Base-by-base conservation (phyloP, 2,329 filamentous ascomycete genomes). In the Magnaporthiopsis incrustans region DNA sequence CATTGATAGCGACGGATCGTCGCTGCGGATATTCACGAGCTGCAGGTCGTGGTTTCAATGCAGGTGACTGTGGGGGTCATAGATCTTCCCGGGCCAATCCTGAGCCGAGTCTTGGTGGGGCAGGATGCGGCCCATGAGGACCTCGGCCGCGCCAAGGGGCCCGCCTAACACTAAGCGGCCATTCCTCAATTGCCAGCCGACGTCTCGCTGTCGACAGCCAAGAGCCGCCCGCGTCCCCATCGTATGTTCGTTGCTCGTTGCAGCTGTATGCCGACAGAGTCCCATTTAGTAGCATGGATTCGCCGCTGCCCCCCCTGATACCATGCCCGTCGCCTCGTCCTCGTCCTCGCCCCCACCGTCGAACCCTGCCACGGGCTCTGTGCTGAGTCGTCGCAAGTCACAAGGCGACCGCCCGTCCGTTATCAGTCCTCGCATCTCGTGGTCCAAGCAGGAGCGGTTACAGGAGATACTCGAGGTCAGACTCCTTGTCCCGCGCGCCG, bases 391-490 rank as follows among this genome's bases (percentile, higher is more conserved):
- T 25, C n/a, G 22, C 44, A 53, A n/a, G 44, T 53, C 44, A 8
- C 44, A 53, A 22, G 44, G 22, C 44, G 44, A 53, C 44, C 44
- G 44, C n/a, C 44, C 44, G n/a, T 53, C 44, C 18, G n/a, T 7
- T 18, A 4, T 25, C 44, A 53, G 44, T 11, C 44, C 18, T 53
- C 44, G 44, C 18, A 53, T 53, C 44, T 53, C 44, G 44, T 53
- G 62, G 67, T 71, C 73, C 15, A 71, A 72, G 8, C 70, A 72
- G 62, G 71, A 73, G 33, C 70, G 73, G 14, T 69, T 76, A 58
- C 67, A 72, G 63, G 69, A 69, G 14, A 76, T 76, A 59, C 68
- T 76, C 25, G 69, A 75, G 71, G 74, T 75, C 62, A 70, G 70
- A 68, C 25, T 22, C 18, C 44, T 22, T n/a, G 7, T 38, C 22